Percentiles rank a stretch among this genome's conserved stretches.
Evolutionary conservation across 2,329 filamentous ascomycete species (phyloP).

Genomic region (Rhynchosporium graminicola): DNA sequence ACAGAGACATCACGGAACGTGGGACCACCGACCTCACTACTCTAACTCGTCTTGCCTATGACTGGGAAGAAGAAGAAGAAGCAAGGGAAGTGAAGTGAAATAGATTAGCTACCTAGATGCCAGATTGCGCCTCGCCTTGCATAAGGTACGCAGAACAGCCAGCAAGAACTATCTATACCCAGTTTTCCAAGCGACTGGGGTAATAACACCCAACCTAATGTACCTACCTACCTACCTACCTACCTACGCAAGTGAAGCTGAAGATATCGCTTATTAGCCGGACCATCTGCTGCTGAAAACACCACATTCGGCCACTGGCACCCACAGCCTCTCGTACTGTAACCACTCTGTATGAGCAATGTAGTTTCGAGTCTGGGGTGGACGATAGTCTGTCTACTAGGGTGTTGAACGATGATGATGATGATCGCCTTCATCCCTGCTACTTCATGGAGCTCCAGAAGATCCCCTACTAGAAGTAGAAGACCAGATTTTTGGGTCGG

Average conservation of each 20-base stretch:
- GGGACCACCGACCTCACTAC: not conserved
- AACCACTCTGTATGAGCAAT: not conserved
- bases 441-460: not conserved
- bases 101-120: too few species aligned
- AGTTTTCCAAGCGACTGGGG: not conserved
- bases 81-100: not conserved
- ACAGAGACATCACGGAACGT: not conserved
- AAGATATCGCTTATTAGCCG: not conserved
- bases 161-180: not conserved
- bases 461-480: not conserved
- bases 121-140: slow-evolving; percentile 6
- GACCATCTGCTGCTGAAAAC: slow-evolving; percentile 4
- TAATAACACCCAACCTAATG: not conserved
- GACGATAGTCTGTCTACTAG: not conserved
- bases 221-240: too few species aligned
- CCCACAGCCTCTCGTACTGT: too few species aligned
- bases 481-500: not conserved
- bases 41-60: not conserved
- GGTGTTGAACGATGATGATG: slow-evolving; percentile 8
- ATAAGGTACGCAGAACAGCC: slow-evolving; percentile 6
- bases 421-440: slow-evolving; percentile 14
- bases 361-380: not conserved
- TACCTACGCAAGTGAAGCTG: not conserved
- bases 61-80: not conserved
- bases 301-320: too few species aligned